Percentiles rank a stretch among this genome's conserved stretches.
Conservation (phyloP, 768 basidiomycete species). For the Serendipita sp. region DNA sequence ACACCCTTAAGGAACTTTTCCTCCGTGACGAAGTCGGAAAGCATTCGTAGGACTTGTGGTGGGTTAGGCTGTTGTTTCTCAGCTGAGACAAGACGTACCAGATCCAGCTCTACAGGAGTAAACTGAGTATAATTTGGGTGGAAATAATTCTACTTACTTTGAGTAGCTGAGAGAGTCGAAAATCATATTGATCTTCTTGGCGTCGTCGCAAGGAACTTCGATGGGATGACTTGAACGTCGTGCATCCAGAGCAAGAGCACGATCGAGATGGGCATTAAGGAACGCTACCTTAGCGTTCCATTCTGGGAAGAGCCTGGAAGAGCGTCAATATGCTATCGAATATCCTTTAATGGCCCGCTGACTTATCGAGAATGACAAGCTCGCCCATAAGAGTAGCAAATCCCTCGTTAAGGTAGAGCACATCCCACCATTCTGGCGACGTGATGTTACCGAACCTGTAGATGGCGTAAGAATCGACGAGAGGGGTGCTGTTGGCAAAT, state of each 20-base stretch:
- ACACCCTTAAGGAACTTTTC: conserved; percentile 78
- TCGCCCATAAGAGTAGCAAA: conserved; percentile 82
- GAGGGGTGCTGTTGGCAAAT: not conserved
- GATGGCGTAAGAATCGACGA: not conserved
- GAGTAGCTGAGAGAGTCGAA: not conserved
- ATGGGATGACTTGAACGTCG: conserved; percentile 84
- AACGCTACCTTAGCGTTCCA: conserved; percentile 76
- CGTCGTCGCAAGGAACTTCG: conserved; percentile 78
- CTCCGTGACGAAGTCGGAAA: conserved; percentile 75
- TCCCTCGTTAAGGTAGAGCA: conserved; percentile 73
- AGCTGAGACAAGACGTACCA: conserved; percentile 23
- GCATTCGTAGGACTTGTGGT: conserved; percentile 68
- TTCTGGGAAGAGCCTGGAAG: conserved; percentile 55
- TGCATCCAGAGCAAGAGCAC: conserved; percentile 69
- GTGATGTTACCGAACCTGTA: conserved; percentile 83
- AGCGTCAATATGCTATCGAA: conserved; percentile 2
- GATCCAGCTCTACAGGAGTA: conserved; percentile 77
- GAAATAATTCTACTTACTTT: not conserved
- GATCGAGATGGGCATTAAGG: conserved; percentile 56
- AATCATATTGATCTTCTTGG: conserved; percentile 67
- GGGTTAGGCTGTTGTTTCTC: conserved; percentile 11
- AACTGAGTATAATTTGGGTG: conserved; percentile 53
- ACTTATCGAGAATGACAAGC: conserved; percentile 59
- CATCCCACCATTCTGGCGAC: conserved; percentile 89
- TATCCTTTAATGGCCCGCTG: conserved; percentile 13